phyloP scores from a whole-genome alignment of 768 basidiomycete species.

The Russula dissimulans region DNA sequence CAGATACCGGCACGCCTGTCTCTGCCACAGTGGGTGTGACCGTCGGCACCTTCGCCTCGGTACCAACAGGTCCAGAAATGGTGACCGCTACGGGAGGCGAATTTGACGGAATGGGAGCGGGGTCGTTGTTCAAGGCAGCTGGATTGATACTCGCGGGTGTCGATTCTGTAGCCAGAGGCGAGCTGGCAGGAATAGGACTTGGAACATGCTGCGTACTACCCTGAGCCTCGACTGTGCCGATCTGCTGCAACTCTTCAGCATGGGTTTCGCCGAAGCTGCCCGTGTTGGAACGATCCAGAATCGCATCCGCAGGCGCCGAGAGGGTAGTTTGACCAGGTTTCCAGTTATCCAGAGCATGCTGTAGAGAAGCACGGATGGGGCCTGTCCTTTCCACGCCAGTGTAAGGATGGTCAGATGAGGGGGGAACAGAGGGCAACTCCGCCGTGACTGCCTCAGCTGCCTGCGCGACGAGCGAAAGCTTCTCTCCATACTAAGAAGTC shows the following conservation, averaged over 20 bases:
- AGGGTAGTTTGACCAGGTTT: slow-evolving; percentile 51
- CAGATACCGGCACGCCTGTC: slow-evolving; percentile 62
- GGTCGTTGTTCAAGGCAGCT: slow-evolving; percentile 24
- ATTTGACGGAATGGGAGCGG: slow-evolving; percentile 22
- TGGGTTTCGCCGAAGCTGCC: slow-evolving; percentile 82
- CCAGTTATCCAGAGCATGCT: slow-evolving; percentile 72
- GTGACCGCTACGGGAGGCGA: slow-evolving; percentile 20
- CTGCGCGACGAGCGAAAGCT: slow-evolving; percentile 64
- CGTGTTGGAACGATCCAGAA: slow-evolving; percentile 62
- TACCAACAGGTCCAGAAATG: slow-evolving; percentile 27
- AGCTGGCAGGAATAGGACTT: slow-evolving; percentile 5
- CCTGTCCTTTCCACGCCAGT: slow-evolving; percentile 54
- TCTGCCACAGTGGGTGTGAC: slow-evolving; percentile 62
- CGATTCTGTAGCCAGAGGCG: slow-evolving; percentile 28
- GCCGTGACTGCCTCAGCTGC: slow-evolving; percentile 54
- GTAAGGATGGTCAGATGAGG: slow-evolving; percentile 48
- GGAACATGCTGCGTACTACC: neutral
- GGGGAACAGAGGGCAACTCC: slow-evolving; percentile 61
- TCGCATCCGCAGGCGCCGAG: slow-evolving; percentile 33
- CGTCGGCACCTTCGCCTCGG: slow-evolving; percentile 25
- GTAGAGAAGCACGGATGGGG: slow-evolving; percentile 61
- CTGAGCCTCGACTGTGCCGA: slow-evolving; percentile 30
- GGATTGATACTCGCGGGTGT: slow-evolving; percentile 23
- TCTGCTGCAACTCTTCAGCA: slow-evolving; percentile 57
- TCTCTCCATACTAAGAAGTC: slow-evolving; percentile 61